Evolutionary conservation across 176 grass and related monocot genomes (phyloP), one percentile per base, ranked within the genome.

Genomic region (Puccinellia tenuiflora): DNA sequence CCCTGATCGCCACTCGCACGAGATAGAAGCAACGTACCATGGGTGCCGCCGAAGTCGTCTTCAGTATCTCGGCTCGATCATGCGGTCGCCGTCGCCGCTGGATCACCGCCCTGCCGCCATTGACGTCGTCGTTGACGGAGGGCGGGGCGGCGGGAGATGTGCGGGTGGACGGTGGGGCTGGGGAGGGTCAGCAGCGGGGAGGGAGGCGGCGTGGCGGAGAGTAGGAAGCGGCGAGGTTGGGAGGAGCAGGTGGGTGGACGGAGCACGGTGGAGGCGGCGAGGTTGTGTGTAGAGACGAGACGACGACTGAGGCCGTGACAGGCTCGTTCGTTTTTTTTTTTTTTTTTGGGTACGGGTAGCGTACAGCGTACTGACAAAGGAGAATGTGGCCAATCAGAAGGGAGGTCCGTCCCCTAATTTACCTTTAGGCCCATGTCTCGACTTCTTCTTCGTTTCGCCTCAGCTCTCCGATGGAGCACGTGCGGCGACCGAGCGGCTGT

Each of bases 91-190:
- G 71, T 51, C 45, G 28, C 45, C 26, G 71, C 71, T 74, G 46
- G 71, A 74, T 74, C 71, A 74, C 71, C 71, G 71, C 20, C 71
- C 71, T 33, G 71, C 71, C 71, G 71, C 28, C 71, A 74, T 12
- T 74, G 71, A 52, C 45, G 71, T 33, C 71, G 46, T 7, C 46
- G 45, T 74, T 52, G 71, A 74, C 45, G 71, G 28, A 31, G 71
- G 17, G 71, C 71, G 45, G 26, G 25, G 71, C 43, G 5, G 26
- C 69, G 45, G 26, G 70, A 31, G 71, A 33, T 13, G 71, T 21
- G 28, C 71, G 5, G 17, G 26, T 31, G 71, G 71, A 12, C 71
- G 16, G 46, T 31, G 71, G 45, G 45, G 45, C 8, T 20, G 45
- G 17, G 45, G 20, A 30, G 71, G 71, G 17, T 50, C 43, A 74